phyloP scores from a whole-genome alignment of 345 rosid species.

The Brassica carinata region DNA sequence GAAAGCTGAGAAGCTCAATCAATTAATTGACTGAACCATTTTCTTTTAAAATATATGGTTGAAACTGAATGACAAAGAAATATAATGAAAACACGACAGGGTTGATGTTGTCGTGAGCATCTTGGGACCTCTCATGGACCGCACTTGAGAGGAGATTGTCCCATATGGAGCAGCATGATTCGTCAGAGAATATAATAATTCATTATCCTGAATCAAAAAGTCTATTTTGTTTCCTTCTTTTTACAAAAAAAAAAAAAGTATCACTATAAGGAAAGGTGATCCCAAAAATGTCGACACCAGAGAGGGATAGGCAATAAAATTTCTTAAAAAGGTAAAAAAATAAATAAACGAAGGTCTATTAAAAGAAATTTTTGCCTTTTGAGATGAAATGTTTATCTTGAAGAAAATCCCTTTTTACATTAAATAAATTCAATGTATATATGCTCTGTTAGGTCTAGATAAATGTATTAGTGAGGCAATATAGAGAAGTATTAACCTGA shows the following conservation, averaged over 20 bases:
- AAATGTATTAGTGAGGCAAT: no score
- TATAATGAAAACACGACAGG: neutral
- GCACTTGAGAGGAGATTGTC: slow-evolving; percentile 1
- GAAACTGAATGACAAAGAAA: neutral
- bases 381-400: no score
- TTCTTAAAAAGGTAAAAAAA: neutral
- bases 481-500: no score
- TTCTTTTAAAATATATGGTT: slow-evolving; percentile 4
- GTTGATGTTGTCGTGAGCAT: slow-evolving; percentile 13
- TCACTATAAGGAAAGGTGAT: neutral
- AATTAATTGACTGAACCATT: neutral
- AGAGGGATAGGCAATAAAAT: neutral
- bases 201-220: neutral
- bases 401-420: no score
- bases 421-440: no score
- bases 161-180: neutral
- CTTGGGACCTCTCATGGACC: slow-evolving; percentile 24
- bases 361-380: no score
- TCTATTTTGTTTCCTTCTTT: neutral
- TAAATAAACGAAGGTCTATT: no score
- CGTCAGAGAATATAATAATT: neutral
- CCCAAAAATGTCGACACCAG: neutral
- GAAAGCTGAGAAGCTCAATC: neutral
- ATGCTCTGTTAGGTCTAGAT: no score
- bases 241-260: neutral